Base-by-base conservation (phyloP, 495 filamentous ascomycete species). In the Neurospora sp. region DNA sequence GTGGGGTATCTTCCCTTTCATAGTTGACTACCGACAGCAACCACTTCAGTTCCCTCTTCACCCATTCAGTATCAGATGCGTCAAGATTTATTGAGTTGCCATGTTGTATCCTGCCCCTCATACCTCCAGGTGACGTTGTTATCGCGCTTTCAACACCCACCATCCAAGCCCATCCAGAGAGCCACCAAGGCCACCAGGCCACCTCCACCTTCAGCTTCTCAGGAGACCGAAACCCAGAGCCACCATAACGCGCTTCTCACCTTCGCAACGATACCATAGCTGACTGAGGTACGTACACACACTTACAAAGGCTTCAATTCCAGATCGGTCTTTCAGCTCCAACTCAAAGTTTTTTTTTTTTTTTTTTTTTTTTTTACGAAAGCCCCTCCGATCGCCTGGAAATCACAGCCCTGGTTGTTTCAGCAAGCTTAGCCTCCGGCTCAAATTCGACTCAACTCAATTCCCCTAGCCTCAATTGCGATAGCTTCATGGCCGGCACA, bases 1-100 rank as follows among this genome's bases (percentile, higher is more conserved):
- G 72, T 74, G 74, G 74, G 74, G 74, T 53, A 75, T 40, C 61
- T 70, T 59, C 48, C 42, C 40, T n/a, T 39, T 69, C 61, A 72
- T 72, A 61, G 68, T 68, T 65, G 39, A 69, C 53, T 35, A 18
- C 53, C 53, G 71, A 65, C 71, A 72, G 59, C 71, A 72, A 42
- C 40, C 61, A 37, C 71, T 39, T 41, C 48, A 42, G 41, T 68
- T 31, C 4, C 22, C 27, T 61, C n/a, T 10, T 59, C 53, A 35
- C 31, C 27, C 53, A 35, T 65, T 35, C 53, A 18, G 27, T 14
- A 61, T 61, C 27, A 61, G 27, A 65, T 65, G 53, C 53, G 14
- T 65, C 53, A 35, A 65, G 22, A 37, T 65, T 61, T 65, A 65
- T 65, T 4, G 53, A 35, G 53, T 65, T 37, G 27, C 53, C 53